phyloP scores from a whole-genome alignment of 768 basidiomycete species.

The Mycena rosella region DNA sequence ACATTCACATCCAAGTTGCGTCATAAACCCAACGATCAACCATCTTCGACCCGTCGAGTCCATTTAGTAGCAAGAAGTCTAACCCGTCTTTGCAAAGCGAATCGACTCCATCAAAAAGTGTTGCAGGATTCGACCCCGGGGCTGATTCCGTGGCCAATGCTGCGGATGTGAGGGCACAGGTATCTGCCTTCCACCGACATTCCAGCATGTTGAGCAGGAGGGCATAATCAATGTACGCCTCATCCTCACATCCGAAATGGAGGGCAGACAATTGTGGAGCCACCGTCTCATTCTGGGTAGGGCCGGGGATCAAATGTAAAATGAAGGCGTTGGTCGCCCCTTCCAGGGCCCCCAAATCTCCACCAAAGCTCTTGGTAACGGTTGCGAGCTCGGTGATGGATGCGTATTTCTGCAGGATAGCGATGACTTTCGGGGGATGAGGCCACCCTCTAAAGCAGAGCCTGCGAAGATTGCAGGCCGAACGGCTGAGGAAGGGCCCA shows the following conservation, averaged over 20 bases:
- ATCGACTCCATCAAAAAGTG: not conserved
- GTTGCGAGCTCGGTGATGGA: not conserved
- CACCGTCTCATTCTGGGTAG: too few species aligned
- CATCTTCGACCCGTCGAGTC: not conserved
- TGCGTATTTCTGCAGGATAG: not conserved
- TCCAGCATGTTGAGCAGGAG: not conserved
- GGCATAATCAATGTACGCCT: not conserved
- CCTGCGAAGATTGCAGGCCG: not conserved
- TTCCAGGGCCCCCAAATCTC: too few species aligned
- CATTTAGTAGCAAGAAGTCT: not conserved
- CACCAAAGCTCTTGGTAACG: not conserved
- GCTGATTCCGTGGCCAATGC: not conserved
- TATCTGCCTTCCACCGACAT: too few species aligned
- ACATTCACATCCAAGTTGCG: too few species aligned
- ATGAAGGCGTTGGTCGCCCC: too few species aligned
- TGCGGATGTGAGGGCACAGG: not conserved
- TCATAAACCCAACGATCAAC: not conserved
- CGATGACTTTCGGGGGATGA: not conserved
- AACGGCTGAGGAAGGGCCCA: not conserved
- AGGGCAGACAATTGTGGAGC: too few species aligned
- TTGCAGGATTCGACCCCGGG: not conserved
- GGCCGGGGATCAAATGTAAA: too few species aligned
- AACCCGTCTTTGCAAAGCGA: constrained; percentile 1
- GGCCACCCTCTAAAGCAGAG: not conserved
- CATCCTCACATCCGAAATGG: not conserved